Evolutionary conservation across 148 eudicot genomes (phyloP), one percentile per base, ranked within the genome.

Genomic region (Bassia scoparia): DNA sequence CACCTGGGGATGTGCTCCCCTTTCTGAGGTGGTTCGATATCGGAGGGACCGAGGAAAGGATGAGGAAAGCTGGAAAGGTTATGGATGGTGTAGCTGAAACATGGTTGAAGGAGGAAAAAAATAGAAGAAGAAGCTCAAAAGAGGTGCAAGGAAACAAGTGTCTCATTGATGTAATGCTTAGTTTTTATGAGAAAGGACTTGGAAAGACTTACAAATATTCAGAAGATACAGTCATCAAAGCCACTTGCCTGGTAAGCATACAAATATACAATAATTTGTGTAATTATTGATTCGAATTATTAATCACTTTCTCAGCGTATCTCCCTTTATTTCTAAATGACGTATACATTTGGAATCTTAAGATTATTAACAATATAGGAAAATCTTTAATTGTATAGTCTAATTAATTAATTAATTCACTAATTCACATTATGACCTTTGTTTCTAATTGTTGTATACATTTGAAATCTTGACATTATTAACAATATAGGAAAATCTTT

Each of bases 101-200:
- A 13, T 78, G 85, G 85, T 60, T 82, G 3, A 80, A 75, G 2
- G 79, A 78, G 41, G 82, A 78, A 27, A 72, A 76, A 70, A n/a
- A n/a, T n/a, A 35, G 29, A 18, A 61, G 44, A 48, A 49, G 50
- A 48, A 24, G 8, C 20, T 44, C 43, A 5, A 70, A 33, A 15
- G 70, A 78, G 38, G 49, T 1, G 16, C 2, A 72, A 10, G 78
- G 23, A 23, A 76, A 61, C 24, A 43, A 61, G 7, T 81, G 61
- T 59, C 66, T 78, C 35, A 82, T 82, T 74, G 74, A 75, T 43
- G 55, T 75, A 9, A 50, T 82, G 84, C 69, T 82, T 15, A 61
- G 58, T 13, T 15, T 71, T 49, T 73, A 66, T 6, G 73, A 61
- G 52, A 69, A n/a, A 9, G 69, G 48, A 15, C 62, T 61, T 13